Evolutionary conservation across 306 rosid genomes (phyloP).

Genomic region (Begonia masoniana): DNA sequence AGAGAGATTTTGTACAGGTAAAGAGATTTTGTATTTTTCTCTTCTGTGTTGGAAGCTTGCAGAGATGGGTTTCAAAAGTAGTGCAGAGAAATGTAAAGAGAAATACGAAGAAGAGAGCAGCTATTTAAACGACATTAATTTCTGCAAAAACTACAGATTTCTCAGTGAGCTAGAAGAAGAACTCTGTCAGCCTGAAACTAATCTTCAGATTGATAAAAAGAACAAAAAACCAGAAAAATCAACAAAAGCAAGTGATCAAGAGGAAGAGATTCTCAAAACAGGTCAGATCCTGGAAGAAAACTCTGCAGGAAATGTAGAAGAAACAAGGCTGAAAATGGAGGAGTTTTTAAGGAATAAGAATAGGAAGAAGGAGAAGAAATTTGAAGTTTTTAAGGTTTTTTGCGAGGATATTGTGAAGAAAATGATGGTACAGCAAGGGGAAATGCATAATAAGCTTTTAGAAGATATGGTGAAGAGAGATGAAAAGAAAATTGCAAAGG

Average conservation of each 20-base stretch:
- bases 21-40: no score
- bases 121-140: constrained; percentile 39
- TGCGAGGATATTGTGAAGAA: constrained; percentile 58
- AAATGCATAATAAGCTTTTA: constrained; percentile 50
- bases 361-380: constrained; percentile 33
- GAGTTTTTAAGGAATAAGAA: constrained; percentile 9
- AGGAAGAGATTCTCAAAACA: not conserved
- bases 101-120: constrained; percentile 72
- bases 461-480: constrained; percentile 68
- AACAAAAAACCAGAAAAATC: constrained; percentile 12
- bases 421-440: constrained; percentile 72
- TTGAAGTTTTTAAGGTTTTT: constrained; percentile 50
- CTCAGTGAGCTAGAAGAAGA: constrained; percentile 49
- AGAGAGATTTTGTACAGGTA: no score
- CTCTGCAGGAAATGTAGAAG: constrained; percentile 6
- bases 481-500: constrained; percentile 45
- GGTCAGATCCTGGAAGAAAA: not conserved
- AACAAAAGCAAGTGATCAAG: not conserved
- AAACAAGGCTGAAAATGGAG: constrained; percentile 6
- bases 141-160: constrained; percentile 32
- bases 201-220: not conserved
- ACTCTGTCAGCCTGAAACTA: constrained; percentile 20
- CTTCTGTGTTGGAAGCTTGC: constrained; percentile 78
- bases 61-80: constrained; percentile 63
- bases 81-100: constrained; percentile 75